These are phyloP conservation scores for Leccinum imitatum DNA, from an alignment of 768 basidiomycete genomes.

Conservation along the genomic window DNA sequence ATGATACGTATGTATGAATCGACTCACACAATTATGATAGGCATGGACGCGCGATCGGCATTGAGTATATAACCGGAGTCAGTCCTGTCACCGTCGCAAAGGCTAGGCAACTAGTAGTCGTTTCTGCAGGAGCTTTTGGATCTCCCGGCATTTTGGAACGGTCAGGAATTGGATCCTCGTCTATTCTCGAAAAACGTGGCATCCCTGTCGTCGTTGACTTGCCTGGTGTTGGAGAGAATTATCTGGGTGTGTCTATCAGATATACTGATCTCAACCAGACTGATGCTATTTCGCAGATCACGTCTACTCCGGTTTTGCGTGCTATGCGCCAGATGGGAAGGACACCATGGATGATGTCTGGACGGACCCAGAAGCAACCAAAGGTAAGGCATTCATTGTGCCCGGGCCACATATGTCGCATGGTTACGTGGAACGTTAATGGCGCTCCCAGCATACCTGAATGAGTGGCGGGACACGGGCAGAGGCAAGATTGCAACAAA, in stretches of 20 bases:
- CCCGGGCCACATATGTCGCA: background rate
- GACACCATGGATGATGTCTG: slow-evolving; percentile 3
- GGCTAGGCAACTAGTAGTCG: slow-evolving; percentile 1
- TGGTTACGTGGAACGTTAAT: background rate
- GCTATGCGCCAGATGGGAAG: slow-evolving; percentile 1
- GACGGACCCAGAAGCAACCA: background rate
- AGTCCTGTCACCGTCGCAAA: background rate
- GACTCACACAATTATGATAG: background rate
- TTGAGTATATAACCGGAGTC: background rate
- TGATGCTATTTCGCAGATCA: background rate
- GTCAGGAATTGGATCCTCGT: slow-evolving; percentile 4
- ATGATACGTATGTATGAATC: background rate
- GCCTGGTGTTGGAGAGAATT: slow-evolving; percentile 10
- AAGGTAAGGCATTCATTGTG: background rate
- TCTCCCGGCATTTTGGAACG: slow-evolving; percentile 10
- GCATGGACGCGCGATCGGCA: background rate
- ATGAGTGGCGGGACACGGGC: background rate
- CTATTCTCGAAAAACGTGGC: background rate
- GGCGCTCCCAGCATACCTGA: background rate
- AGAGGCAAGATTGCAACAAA: background rate
- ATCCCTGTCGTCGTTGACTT: slow-evolving; percentile 1
- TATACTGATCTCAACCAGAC: background rate
- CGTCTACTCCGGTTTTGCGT: background rate
- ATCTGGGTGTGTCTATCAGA: background rate
- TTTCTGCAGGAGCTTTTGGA: slow-evolving; percentile 7